Conservation (phyloP, 2,329 filamentous ascomycete genomes). For the Rutstroemia sydowiana region DNA sequence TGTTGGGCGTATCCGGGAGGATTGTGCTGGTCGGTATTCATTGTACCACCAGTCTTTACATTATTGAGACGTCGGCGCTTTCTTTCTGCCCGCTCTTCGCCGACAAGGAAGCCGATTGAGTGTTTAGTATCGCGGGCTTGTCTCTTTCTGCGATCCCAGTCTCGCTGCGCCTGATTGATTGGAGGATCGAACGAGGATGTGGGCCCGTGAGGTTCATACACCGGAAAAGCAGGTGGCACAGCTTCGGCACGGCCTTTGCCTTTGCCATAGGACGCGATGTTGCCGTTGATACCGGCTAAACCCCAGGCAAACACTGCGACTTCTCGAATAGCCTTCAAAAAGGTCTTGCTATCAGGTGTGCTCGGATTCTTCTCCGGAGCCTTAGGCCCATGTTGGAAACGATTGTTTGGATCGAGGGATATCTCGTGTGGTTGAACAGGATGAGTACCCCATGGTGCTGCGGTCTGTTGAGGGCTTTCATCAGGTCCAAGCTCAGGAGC, state of each 20-base stretch:
- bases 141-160: constrained; percentile 12
- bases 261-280: constrained; percentile 54
- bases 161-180: constrained; percentile 30
- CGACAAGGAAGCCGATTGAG: constrained; percentile 4
- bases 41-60: too few relatives aligned
- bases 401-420: constrained; percentile 35
- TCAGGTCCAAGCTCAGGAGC: constrained; percentile 66
- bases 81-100: constrained; percentile 11
- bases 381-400: constrained; percentile 35
- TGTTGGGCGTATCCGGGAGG: neutral
- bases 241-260: constrained; percentile 58
- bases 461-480: constrained; percentile 55
- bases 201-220: constrained; percentile 45
- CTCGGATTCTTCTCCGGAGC: constrained; percentile 37
- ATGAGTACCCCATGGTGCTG: constrained; percentile 69
- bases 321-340: constrained; percentile 76
- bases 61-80: neutral
- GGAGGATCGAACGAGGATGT: constrained; percentile 28
- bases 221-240: constrained; percentile 50
- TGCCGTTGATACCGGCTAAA: constrained; percentile 71
- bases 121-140: constrained; percentile 4
- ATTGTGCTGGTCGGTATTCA: neutral
- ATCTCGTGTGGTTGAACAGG: constrained; percentile 44
- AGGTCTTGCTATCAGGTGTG: constrained; percentile 51
- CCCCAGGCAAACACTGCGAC: constrained; percentile 87